Evolutionary conservation across 75 land plant species (phyloP).

Genomic region (Selaginella moellendorffii): DNA sequence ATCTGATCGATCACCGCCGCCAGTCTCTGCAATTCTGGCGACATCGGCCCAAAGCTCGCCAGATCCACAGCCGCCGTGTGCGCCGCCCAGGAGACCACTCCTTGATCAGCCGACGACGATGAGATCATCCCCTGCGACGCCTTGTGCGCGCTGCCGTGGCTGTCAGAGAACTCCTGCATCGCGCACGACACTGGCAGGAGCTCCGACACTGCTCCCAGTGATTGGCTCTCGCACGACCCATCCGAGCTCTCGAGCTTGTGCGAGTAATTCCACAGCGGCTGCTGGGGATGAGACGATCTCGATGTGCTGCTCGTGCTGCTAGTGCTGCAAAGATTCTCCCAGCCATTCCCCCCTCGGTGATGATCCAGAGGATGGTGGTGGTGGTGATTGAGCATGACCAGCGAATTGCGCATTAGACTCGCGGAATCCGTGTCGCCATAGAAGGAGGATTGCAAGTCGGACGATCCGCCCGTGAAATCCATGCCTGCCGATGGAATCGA

Average conservation of each 20-base stretch:
- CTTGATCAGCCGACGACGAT: background rate
- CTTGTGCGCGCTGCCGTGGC: background rate
- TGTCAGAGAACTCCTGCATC: background rate
- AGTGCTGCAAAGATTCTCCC: background rate
- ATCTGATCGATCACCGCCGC: background rate
- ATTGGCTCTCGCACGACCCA: background rate
- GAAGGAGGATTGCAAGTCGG: background rate
- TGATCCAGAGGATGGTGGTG: too few species aligned
- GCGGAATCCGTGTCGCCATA: too few species aligned
- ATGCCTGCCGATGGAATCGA: background rate
- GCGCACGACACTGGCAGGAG: background rate
- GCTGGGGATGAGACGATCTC: background rate
- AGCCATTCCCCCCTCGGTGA: background rate
- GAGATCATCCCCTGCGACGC: background rate
- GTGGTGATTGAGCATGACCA: too few species aligned
- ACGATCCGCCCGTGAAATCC: background rate
- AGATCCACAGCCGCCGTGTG: background rate
- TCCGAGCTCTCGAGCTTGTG: background rate
- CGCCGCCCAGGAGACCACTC: background rate
- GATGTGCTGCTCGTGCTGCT: background rate
- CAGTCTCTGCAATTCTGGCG: background rate
- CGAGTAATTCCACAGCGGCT: background rate
- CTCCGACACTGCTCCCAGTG: background rate
- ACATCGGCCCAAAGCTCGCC: background rate
- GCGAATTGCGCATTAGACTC: too few species aligned